Base-by-base conservation (phyloP, 1,139 yeast species). In the Pichia sp. region DNA sequence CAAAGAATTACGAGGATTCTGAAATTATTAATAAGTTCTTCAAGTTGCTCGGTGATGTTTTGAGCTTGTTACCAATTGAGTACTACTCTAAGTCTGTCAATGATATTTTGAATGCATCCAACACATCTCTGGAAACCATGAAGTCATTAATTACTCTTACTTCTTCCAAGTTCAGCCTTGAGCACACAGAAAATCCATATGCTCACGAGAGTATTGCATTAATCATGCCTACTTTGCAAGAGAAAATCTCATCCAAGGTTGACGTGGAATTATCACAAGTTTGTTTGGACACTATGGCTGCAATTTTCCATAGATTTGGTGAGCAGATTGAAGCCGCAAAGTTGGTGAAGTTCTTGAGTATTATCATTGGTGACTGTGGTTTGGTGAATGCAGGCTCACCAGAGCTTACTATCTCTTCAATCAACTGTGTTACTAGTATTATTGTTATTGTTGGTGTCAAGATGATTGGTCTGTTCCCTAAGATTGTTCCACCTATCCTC, bases 371-470 rank as follows among this genome's bases (percentile, higher is more conserved):
- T 11, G 65, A 76, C 7, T 64, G 64, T 2, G 59, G 67, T 38
- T 60, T 80, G 30, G 62, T 71, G 46, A 69, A 66, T 41, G 58
- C 58, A 5, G 64, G 67, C 1, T 42, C 56, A 34, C 69, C 76
- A 3, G 93, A 83, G 50, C 63, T 83, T n/a, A 67, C 79, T 28
- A 73, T 91, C 32, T 74, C 95, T 2, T 74, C 96, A 2, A 67
- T 87, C 40, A 74, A 80, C 50, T 78, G 82, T 40, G 72, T 85
- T 43, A 76, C 85, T 37, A 77, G 79, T 44, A 63, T 85, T 39
- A 72, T 85, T 37, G 74, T 77, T 38, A 71, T 76, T 14, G 61
- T 88, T 34, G 98, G 98, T 32, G 91, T 94, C 20, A 83, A 86
- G 52, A 70, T 81, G 41, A 81, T 91, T 57, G 93, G 95, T 7